phyloP scores from a whole-genome alignment of 2,329 filamentous ascomycete genomes.

The Sporothrix dimorphospora region DNA sequence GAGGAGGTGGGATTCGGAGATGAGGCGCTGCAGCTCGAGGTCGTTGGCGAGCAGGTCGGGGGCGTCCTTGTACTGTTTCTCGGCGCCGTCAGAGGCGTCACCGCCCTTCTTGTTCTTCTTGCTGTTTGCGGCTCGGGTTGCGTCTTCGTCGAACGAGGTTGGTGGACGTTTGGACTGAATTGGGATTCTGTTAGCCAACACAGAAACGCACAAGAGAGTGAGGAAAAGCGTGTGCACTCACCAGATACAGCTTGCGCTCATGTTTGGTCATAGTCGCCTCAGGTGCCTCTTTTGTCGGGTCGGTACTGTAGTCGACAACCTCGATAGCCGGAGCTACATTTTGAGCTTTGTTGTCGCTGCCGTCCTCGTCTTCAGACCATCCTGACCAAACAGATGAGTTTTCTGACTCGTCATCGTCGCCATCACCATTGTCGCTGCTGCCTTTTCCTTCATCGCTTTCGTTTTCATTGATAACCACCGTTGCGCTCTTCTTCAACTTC shows the following conservation, averaged over 20 bases:
- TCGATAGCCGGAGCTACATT: slow-evolving; percentile 50
- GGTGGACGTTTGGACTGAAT: slow-evolving; percentile 56
- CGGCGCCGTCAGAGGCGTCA: slow-evolving; percentile 54
- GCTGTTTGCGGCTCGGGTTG: slow-evolving; percentile 31
- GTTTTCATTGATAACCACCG: slow-evolving; percentile 7
- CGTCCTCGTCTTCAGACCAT: slow-evolving; percentile 55
- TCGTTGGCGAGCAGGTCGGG: slow-evolving; percentile 83
- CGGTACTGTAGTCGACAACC: slow-evolving; percentile 63
- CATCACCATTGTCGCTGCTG: slow-evolving; percentile 47
- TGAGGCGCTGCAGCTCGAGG: slow-evolving; percentile 84
- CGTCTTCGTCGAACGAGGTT: slow-evolving; percentile 32
- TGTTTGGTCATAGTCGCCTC: slow-evolving; percentile 60
- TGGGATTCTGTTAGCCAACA: slow-evolving; percentile 32
- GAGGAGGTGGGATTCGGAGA: slow-evolving; percentile 90
- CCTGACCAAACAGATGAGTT: slow-evolving; percentile 72
- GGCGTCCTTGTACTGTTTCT: slow-evolving; percentile 62
- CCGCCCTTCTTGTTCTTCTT: slow-evolving; percentile 32
- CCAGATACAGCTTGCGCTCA: slow-evolving; percentile 81
- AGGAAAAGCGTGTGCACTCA: slow-evolving; percentile 34
- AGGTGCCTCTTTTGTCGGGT: slow-evolving; percentile 36
- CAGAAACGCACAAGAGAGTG: not conserved
- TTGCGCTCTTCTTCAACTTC: slow-evolving; percentile 43
- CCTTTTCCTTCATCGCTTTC: slow-evolving; percentile 14
- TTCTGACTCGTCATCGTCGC: slow-evolving; percentile 37
- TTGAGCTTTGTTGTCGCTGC: slow-evolving; percentile 35